These are phyloP conservation scores for Diutina mesorugosa DNA, from an alignment of 1,139 yeast genomes.

Conservation along the genomic window DNA sequence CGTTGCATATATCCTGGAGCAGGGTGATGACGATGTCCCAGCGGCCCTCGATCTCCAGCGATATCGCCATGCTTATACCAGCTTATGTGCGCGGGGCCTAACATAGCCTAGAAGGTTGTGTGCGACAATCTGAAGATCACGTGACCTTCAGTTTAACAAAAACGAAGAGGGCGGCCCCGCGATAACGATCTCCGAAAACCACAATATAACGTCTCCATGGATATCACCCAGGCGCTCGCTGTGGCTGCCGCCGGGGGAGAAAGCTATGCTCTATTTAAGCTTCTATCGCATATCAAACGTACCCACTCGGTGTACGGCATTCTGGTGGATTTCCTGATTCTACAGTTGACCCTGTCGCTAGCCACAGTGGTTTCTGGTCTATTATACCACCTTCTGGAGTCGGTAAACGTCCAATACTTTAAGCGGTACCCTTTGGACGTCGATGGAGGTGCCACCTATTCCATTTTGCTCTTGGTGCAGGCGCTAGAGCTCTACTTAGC, in stretches of 20 bases:
- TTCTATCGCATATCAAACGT: neutral
- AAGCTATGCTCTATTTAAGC: neutral
- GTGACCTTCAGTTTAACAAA: too few relatives aligned
- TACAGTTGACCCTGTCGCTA: neutral
- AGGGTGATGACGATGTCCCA: conserved; percentile 62
- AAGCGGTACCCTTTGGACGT: neutral
- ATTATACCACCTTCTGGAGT: neutral
- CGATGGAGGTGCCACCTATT: neutral
- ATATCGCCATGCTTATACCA: neutral
- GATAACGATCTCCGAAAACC: too few relatives aligned
- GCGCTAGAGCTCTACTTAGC: neutral
- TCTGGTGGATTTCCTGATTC: neutral
- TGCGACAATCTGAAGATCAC: too few relatives aligned
- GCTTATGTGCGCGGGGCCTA: too few relatives aligned
- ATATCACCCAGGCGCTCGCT: neutral
- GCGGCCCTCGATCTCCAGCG: conserved; percentile 29
- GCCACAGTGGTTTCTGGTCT: neutral
- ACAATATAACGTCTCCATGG: neutral
- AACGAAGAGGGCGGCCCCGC: too few relatives aligned
- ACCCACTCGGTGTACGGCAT: neutral
- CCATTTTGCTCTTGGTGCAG: neutral
- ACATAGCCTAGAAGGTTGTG: too few relatives aligned
- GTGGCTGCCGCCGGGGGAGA: neutral
- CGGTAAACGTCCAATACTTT: neutral
- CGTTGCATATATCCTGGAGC: conserved; percentile 53